phyloP scores from a whole-genome alignment of 2,329 filamentous ascomycete species.

The Fusarium drepaniforme region DNA sequence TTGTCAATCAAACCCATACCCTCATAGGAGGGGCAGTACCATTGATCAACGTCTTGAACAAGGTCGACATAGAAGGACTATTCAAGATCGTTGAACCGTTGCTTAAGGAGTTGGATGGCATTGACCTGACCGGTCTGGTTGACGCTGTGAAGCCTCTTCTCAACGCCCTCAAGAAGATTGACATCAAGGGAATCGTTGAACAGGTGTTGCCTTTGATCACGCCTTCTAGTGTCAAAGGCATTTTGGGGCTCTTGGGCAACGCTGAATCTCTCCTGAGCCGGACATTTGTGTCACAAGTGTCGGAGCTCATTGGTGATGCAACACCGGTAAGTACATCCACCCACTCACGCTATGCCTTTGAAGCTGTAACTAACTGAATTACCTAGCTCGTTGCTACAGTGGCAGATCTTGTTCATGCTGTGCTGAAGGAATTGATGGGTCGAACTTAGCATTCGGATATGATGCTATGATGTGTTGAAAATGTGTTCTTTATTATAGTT shows the following conservation, averaged over 20 bases:
- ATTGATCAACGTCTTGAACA: conserved; percentile 49
- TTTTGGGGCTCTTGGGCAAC: conserved; percentile 53
- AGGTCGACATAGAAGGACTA: conserved; percentile 53
- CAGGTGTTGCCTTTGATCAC: conserved; percentile 55
- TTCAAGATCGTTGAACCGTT: conserved; percentile 52
- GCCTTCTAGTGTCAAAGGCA: conserved; percentile 51
- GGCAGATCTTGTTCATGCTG: conserved; percentile 48
- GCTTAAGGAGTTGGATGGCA: conserved; percentile 49
- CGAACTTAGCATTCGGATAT: not conserved
- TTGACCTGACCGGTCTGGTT: conserved; percentile 51
- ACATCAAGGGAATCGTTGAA: conserved; percentile 52
- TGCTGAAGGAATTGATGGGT: conserved; percentile 47
- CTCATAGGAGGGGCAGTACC: conserved; percentile 54
- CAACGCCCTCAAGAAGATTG: conserved; percentile 52
- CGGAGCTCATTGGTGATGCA: conserved; percentile 53
- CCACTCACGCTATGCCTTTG: rapidly evolving
- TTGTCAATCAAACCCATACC: conserved; percentile 56
- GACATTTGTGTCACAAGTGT: conserved; percentile 56
- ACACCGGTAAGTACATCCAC: conserved; percentile 33
- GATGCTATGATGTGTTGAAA: too few relatives aligned
- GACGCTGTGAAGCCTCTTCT: conserved; percentile 53
- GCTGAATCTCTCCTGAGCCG: conserved; percentile 53
- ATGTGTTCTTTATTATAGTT: too few relatives aligned
- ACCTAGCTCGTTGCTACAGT: conserved; percentile 49
- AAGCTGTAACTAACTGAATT: not conserved